These are phyloP conservation scores for Curvularia eragrostidis DNA, from an alignment of 2,329 filamentous ascomycete genomes.

Conservation along the genomic window DNA sequence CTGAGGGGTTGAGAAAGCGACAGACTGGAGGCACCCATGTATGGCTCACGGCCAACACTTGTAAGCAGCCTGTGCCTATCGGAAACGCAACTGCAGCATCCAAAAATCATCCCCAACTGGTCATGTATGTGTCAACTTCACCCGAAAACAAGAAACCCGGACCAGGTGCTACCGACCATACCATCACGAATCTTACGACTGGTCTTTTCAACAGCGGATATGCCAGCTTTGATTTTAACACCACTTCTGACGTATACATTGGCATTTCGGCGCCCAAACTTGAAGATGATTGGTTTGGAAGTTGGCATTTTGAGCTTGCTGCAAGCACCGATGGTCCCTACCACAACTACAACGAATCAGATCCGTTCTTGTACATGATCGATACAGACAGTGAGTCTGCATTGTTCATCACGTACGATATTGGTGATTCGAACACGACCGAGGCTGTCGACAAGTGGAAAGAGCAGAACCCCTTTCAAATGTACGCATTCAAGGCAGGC, in stretches of 20 bases:
- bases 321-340: conserved; percentile 81
- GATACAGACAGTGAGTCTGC: conserved; percentile 84
- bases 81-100: conserved; percentile 54
- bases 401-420: conserved; percentile 77
- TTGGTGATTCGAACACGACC: conserved; percentile 62
- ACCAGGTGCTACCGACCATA: conserved; percentile 58
- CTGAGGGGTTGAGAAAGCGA: conserved; percentile 26
- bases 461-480: conserved; percentile 66
- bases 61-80: conserved; percentile 72
- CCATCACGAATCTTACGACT: conserved; percentile 50
- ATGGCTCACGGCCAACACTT: conserved; percentile 87
- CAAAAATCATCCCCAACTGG: conserved; percentile 66
- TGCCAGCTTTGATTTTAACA: conserved; percentile 67
- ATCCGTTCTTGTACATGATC: conserved; percentile 74
- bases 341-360: conserved; percentile 66
- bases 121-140: conserved; percentile 76
- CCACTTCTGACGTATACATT: conserved; percentile 74
- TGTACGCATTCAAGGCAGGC: conserved; percentile 75
- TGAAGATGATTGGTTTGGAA: conserved; percentile 63
- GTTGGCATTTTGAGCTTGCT: conserved; percentile 82
- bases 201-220: conserved; percentile 71
- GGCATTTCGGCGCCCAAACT: conserved; percentile 74
- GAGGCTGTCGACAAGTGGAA: conserved; percentile 63
- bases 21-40: conserved; percentile 55
- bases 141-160: conserved; percentile 70